Evolutionary conservation across 768 basidiomycete genomes (phyloP), one percentile per base, ranked within the genome.

Genomic region (Paxillus involutus): DNA sequence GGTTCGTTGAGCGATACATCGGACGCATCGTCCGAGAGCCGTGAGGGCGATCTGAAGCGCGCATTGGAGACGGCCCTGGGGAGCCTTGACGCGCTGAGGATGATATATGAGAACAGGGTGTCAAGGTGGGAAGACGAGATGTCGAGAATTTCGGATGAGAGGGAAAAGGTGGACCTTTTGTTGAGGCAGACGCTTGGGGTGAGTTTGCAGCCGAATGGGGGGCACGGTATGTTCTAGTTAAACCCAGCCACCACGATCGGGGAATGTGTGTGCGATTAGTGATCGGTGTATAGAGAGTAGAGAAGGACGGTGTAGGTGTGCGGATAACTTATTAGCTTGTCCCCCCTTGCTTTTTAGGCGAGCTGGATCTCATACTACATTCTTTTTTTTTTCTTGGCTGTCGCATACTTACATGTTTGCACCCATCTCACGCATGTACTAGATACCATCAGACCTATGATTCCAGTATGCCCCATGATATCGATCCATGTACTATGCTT

Each of bases 101-200:
- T 73, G 33, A 83, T 91, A 33, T 90, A 88, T 50, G 85, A 85
- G 19, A 78, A 85, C 57, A 74, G 88, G 16, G 88, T 87, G 64
- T 76, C 78, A 45, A 74, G 89, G 40, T 88, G 88, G 83, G 69
- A 76, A 37, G 85, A 88, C 14, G 89, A 89, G 71, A 84, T 90
- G 79, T 68, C 76, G 24, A 74, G 80, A 53, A 75, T 88, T 52
- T 73, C 76, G 45, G 83, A 85, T 29, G 90, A 92, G 52, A 75
- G 87, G 13, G 85, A 88, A 62, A 70, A 77, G 16, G 82, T 91
- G 3, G 84, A 86, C 59, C 59, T 88, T 49, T 69, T 91, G 40
- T 69, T 92, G 46, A 74, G 73, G 59, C 88, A 91, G 69, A 81
- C 86, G 4, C 70, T 90, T 19, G 80, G 70, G 74, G 77, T 68